phyloP scores from a whole-genome alignment of 2,329 filamentous ascomycete species.

The Fulvia fulva region DNA sequence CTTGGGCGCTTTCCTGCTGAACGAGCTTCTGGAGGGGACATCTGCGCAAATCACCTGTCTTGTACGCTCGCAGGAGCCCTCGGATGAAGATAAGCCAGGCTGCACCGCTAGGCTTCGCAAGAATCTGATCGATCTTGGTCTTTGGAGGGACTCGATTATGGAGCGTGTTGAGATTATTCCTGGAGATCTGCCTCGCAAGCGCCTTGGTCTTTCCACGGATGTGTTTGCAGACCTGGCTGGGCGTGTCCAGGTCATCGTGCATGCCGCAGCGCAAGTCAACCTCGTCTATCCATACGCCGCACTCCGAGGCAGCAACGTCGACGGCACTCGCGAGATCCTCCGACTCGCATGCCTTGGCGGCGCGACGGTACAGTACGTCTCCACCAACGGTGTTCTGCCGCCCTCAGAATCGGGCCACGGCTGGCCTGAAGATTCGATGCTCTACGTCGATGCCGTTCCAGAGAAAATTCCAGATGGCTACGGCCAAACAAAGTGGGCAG shows the following conservation, averaged over 20 bases:
- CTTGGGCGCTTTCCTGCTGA: constrained; percentile 69
- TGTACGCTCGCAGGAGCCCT: constrained; percentile 67
- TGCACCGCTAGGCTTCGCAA: constrained; percentile 69
- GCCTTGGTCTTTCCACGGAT: constrained; percentile 63
- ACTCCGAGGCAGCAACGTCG: constrained; percentile 68
- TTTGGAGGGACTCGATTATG: constrained; percentile 73
- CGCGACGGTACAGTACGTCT: constrained; percentile 73
- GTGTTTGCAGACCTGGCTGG: constrained; percentile 62
- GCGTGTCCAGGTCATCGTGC: constrained; percentile 68
- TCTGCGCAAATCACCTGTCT: constrained; percentile 68
- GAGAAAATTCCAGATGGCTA: constrained; percentile 50
- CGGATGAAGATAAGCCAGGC: constrained; percentile 59
- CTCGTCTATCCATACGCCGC: constrained; percentile 78
- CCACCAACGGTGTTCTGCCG: constrained; percentile 75
- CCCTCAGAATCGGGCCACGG: constrained; percentile 58
- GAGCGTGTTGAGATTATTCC: constrained; percentile 73
- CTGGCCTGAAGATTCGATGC: constrained; percentile 66
- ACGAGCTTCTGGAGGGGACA: constrained; percentile 63
- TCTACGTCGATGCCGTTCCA: constrained; percentile 55
- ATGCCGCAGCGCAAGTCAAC: constrained; percentile 75
- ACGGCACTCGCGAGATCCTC: constrained; percentile 72
- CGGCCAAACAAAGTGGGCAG: constrained; percentile 78
- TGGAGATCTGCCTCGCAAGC: constrained; percentile 66
- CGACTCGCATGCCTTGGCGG: constrained; percentile 64
- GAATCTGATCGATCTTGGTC: constrained; percentile 71